Percentiles rank a stretch among this genome's conserved stretches.
Evolutionary conservation across 768 basidiomycete genomes (phyloP).

Genomic region (Lactarius tabidus): DNA sequence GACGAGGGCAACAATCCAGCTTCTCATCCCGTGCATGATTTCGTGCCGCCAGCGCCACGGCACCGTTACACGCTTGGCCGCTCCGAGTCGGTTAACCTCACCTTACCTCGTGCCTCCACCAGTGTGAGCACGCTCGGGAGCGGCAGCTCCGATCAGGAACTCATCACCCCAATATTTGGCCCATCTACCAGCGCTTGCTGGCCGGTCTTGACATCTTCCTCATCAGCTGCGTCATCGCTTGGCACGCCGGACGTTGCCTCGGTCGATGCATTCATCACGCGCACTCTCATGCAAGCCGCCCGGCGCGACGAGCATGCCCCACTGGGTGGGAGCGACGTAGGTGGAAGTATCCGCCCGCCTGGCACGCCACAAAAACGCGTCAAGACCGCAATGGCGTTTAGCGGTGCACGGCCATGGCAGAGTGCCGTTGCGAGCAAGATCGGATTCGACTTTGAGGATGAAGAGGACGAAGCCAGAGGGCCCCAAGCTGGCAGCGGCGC

Average conservation of each 20-base stretch:
- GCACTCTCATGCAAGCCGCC: constrained; percentile 51
- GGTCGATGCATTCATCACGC: constrained; percentile 69
- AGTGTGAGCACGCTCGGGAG: constrained; percentile 61
- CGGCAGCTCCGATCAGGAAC: constrained; percentile 54
- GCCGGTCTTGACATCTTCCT: constrained; percentile 48
- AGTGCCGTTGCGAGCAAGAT: constrained; percentile 73
- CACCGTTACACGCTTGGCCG: constrained; percentile 27
- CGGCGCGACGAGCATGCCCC: constrained; percentile 43
- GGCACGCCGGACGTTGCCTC: constrained; percentile 27
- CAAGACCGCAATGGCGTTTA: constrained; percentile 51
- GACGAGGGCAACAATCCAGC: constrained; percentile 43
- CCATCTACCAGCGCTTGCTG: constrained; percentile 57
- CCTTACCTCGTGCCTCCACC: constrained; percentile 56
- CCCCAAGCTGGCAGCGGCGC: constrained; percentile 41
- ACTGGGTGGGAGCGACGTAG: constrained; percentile 28
- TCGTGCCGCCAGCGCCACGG: constrained; percentile 19
- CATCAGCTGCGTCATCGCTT: constrained; percentile 42
- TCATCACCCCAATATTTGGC: constrained; percentile 63
- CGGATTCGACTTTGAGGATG: constrained; percentile 41
- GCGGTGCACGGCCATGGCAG: constrained; percentile 64
- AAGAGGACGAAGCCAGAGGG: constrained; percentile 29
- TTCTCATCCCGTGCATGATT: constrained; percentile 1
- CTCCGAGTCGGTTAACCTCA: constrained; percentile 32
- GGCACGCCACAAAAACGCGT: constrained; percentile 79
- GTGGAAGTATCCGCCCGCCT: constrained; percentile 55